Conservation (phyloP, 768 basidiomycete species). For the Tricholoma furcatifolium region DNA sequence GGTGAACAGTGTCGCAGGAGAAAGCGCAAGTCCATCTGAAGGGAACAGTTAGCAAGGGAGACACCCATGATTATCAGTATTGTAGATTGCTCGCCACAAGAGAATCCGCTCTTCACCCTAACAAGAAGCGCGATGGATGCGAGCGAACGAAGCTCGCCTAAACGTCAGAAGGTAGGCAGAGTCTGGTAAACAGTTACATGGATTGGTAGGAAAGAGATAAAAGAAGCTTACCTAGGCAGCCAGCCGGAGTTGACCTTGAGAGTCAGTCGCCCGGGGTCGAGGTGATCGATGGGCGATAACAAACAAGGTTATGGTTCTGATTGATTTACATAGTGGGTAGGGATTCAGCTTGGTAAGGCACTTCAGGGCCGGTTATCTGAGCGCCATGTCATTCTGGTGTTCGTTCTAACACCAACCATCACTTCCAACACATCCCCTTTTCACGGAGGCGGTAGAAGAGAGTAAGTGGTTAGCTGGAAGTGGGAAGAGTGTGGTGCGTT, state of each 20-base stretch:
- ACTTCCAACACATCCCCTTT: slow-evolving; percentile 42
- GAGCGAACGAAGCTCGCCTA: slow-evolving; percentile 54
- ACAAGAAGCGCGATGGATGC: slow-evolving; percentile 77
- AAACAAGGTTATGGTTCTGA: background rate
- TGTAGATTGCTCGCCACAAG: slow-evolving; percentile 38
- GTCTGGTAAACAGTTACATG: slow-evolving; percentile 15
- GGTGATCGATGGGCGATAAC: slow-evolving; percentile 25
- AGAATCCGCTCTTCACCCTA: slow-evolving; percentile 59
- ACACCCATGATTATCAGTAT: background rate
- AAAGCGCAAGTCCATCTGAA: slow-evolving; percentile 24
- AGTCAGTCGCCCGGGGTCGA: slow-evolving; percentile 1
- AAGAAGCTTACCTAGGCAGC: slow-evolving; percentile 9
- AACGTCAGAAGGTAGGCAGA: slow-evolving; percentile 48
- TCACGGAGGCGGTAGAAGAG: slow-evolving; percentile 69
- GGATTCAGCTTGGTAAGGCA: slow-evolving; percentile 12
- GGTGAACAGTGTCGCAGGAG: slow-evolving; percentile 55
- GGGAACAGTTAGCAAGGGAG: slow-evolving; percentile 5
- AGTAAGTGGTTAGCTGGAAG: slow-evolving; percentile 68
- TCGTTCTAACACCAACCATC: slow-evolving; percentile 32
- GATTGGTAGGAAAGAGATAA: background rate
- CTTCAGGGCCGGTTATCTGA: slow-evolving; percentile 28
- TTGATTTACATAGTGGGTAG: background rate
- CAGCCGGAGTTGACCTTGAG: background rate
- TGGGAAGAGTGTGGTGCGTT: slow-evolving; percentile 68
- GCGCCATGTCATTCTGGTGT: slow-evolving; percentile 8